These are phyloP conservation scores for Aphanomyces astaci DNA, from an alignment of 352 stramenopile species.

Conservation along the genomic window DNA sequence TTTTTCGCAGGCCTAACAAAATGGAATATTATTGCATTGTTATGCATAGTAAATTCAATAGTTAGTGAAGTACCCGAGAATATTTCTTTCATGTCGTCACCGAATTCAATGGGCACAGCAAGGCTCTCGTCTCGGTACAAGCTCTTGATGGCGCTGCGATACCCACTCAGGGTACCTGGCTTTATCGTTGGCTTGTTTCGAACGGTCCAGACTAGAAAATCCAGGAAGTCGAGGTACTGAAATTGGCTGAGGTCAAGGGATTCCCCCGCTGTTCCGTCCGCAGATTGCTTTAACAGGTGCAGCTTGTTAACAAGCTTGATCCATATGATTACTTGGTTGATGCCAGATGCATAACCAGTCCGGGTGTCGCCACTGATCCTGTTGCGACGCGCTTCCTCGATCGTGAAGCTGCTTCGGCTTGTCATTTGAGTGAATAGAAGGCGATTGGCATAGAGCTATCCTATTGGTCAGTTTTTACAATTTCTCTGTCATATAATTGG, in stretches of 20 bases:
- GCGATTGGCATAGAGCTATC: neutral
- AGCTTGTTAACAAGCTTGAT: neutral
- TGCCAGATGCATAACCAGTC: neutral
- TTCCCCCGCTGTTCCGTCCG: neutral
- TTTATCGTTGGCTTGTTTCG: neutral
- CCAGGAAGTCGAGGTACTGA: neutral
- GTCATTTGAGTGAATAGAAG: neutral
- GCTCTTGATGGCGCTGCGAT: constrained; percentile 1
- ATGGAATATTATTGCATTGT: no score
- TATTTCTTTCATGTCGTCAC: no score
- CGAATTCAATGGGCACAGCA: neutral
- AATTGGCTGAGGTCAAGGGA: neutral
- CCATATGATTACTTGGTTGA: neutral
- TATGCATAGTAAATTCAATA: no score
- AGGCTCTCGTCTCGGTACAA: neutral
- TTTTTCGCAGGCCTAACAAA: no score
- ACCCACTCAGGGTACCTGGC: neutral
- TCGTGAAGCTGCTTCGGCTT: neutral
- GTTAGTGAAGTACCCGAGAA: neutral
- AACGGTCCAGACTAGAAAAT: neutral
- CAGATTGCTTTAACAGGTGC: neutral
- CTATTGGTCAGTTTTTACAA: no score
- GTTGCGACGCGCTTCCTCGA: neutral
- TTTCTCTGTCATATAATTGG: neutral
- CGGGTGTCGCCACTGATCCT: neutral